phyloP scores from a whole-genome alignment of 345 rosid species.

The Toxicodendron radicans region DNA sequence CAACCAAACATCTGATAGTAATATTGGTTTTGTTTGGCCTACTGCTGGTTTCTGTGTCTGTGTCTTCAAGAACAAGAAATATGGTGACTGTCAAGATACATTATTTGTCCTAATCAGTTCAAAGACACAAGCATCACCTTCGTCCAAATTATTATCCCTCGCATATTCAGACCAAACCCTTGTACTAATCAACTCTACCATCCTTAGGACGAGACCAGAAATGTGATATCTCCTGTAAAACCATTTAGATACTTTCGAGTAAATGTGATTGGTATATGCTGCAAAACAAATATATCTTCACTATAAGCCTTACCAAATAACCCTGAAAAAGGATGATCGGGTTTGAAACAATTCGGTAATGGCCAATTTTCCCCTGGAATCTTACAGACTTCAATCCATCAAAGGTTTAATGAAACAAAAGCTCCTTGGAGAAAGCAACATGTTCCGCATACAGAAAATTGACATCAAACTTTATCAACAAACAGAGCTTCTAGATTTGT shows the following conservation, averaged over 20 bases:
- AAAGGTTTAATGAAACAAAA: no score
- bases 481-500: no score
- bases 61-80: slow-evolving; percentile 48
- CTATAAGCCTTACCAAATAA: background rate
- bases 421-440: no score
- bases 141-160: slow-evolving; percentile 49
- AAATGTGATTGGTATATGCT: slow-evolving; percentile 56
- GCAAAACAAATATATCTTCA: slow-evolving; percentile 5
- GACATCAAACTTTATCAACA: no score
- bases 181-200: slow-evolving; percentile 38
- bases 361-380: no score
- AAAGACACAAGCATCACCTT: slow-evolving; percentile 62
- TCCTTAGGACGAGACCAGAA: slow-evolving; percentile 36
- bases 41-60: slow-evolving; percentile 14
- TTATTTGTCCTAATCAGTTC: slow-evolving; percentile 45
- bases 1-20: background rate
- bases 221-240: slow-evolving; percentile 38
- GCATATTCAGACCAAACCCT: slow-evolving; percentile 63
- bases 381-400: no score
- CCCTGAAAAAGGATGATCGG: no score
- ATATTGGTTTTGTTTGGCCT: background rate
- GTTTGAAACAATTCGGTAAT: no score
- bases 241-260: slow-evolving; percentile 42
- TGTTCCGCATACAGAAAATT: no score
- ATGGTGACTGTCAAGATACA: slow-evolving; percentile 48